Base-by-base conservation (phyloP, 2,329 filamentous ascomycete species). In the Monascus ruber region DNA sequence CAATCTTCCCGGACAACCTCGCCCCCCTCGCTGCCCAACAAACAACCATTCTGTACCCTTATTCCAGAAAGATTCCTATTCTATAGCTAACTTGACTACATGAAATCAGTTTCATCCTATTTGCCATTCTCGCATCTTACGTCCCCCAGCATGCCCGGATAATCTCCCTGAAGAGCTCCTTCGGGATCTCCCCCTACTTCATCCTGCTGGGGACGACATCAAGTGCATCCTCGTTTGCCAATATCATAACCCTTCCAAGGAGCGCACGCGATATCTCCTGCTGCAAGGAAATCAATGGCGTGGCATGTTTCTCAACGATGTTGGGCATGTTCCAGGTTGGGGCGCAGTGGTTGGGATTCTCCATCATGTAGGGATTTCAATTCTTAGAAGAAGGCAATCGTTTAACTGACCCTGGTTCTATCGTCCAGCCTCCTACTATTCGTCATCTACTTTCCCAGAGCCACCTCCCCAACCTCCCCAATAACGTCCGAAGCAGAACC, bases 131-230 rank as follows among this genome's bases (percentile, higher is more conserved):
- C 45, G 68, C 94, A 42, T 96, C 89, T 28, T 98, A 98, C 66
- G 74, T 96, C 2, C 91, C 91, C 1, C 91, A 98, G 60, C 89
- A 96, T 64, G 76, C 83, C 60, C 86, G 91, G 54, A 96, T 98
- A 64, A 85, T 94, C 50, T 71, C 76, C 32, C 78, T 87, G 40
- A 77, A 81, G 44, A 91, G 85, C 9, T 93, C 89, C 24, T 89
- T 94, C 60, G 91, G 91, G 45, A 88, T 98, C 45, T 95, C 88
- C 26, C 89, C 91, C 6, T 91, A 89, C 63, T 98, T 94, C 58
- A 80, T 98, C 47, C 76, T 96, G 2, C 77, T 98, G n/a, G 91
- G 91, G 43, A 85, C 84, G 25, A 89, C 89, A 1, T 93, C 86
- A 5, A 84, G 84, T 51, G 94, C 84, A 37, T 85, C 83, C 35